Conservation (phyloP, 768 basidiomycete genomes). For the Suillus discolor region DNA sequence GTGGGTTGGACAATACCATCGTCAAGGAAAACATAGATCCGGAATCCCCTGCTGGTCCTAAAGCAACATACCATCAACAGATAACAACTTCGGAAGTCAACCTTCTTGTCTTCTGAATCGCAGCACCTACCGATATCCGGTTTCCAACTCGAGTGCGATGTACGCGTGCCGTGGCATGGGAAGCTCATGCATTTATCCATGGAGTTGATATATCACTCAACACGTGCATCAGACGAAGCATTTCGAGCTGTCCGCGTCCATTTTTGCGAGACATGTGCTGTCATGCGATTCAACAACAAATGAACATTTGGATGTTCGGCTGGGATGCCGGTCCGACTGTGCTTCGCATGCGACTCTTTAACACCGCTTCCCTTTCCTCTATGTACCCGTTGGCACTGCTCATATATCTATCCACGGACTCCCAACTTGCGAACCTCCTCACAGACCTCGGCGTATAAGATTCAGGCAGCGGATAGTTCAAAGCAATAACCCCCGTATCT, state of each 20-base stretch:
- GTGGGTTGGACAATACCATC: conserved; percentile 17
- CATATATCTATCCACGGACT: conserved; percentile 9
- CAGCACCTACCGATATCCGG: neutral
- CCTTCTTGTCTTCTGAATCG: neutral
- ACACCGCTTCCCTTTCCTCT: neutral
- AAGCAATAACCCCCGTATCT: conserved; percentile 26
- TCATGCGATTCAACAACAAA: neutral
- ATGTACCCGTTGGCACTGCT: neutral
- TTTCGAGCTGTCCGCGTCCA: neutral
- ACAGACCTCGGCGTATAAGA: conserved; percentile 22
- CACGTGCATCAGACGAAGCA: conserved; percentile 1
- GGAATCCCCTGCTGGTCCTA: neutral
- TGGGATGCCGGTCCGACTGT: conserved; percentile 3
- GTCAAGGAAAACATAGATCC: conserved; percentile 1
- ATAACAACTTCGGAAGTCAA: neutral
- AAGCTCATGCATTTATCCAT: neutral
- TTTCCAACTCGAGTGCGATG: neutral
- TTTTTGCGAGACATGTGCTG: neutral
- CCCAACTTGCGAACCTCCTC: conserved; percentile 29
- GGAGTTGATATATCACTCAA: neutral
- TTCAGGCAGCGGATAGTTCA: conserved; percentile 29
- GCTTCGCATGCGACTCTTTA: neutral
- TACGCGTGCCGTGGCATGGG: neutral
- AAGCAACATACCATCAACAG: neutral
- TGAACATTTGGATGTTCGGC: neutral